Conservation (phyloP, 2,329 filamentous ascomycete species). For the Leptographium galeiforme region DNA sequence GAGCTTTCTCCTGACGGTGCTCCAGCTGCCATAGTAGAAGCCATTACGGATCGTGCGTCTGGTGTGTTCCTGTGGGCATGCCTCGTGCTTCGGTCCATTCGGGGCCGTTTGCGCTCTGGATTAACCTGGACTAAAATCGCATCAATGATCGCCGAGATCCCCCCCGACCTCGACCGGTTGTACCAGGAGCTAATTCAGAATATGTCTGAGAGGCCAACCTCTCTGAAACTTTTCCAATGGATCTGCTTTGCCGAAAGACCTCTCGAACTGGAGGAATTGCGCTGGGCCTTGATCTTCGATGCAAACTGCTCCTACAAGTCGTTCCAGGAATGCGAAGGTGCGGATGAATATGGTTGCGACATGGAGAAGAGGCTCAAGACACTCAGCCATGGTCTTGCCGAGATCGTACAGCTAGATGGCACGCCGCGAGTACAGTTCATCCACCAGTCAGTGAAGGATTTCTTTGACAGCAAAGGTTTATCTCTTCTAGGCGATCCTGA, state of each 20-base stretch:
- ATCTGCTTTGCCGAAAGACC: constrained; percentile 18
- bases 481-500: no score
- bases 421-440: constrained; percentile 17
- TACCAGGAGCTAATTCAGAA: background rate
- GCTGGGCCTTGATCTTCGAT: constrained; percentile 19
- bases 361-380: background rate
- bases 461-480: constrained; percentile 15
- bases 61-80: background rate
- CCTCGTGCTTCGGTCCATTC: background rate
- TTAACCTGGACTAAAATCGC: background rate
- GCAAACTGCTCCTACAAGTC: constrained; percentile 10
- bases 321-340: constrained; percentile 9
- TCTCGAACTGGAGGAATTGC: constrained; percentile 15
- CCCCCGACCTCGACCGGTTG: background rate
- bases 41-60: background rate
- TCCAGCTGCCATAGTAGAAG: background rate
- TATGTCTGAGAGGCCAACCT: background rate
- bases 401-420: background rate
- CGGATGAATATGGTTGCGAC: background rate
- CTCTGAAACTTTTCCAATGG: constrained; percentile 19
- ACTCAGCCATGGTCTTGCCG: background rate
- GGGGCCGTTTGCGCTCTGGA: background rate
- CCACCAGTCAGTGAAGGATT: constrained; percentile 21
- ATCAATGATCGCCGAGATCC: background rate
- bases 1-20: background rate